Percentiles rank a stretch among this genome's conserved stretches.
phyloP scores from a whole-genome alignment of 768 basidiomycete species.

The Hypholoma sublateritium region DNA sequence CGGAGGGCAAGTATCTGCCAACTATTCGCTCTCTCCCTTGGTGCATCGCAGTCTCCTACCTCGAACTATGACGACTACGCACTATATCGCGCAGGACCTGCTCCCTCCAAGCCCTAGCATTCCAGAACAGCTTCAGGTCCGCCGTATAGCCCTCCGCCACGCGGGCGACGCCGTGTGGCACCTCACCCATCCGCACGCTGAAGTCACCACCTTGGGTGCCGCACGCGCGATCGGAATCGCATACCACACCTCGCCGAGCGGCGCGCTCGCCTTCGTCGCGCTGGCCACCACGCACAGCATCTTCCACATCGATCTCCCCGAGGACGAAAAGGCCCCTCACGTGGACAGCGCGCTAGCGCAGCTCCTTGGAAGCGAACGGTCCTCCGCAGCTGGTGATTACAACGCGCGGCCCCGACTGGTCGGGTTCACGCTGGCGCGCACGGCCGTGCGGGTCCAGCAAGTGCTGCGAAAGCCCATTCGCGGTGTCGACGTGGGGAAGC shows the following conservation, averaged over 20 bases:
- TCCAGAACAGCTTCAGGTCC: constrained; percentile 5
- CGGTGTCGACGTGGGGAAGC: constrained; percentile 38
- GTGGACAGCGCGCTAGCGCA: background rate
- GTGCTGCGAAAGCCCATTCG: constrained; percentile 25
- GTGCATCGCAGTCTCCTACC: too few relatives aligned
- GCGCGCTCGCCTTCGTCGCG: constrained; percentile 13
- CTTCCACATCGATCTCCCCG: constrained; percentile 3
- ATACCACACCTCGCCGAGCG: constrained; percentile 7
- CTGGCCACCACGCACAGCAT: constrained; percentile 6
- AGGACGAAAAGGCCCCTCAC: background rate
- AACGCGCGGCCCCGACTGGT: constrained; percentile 19
- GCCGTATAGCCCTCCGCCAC: background rate
- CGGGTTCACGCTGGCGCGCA: constrained; percentile 36
- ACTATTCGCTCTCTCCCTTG: too few relatives aligned
- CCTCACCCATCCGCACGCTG: background rate
- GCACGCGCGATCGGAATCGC: constrained; percentile 6
- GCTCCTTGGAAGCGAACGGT: background rate
- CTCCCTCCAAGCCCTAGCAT: background rate
- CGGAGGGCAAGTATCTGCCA: too few relatives aligned
- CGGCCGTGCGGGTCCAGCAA: constrained; percentile 30
- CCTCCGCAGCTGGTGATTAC: background rate
- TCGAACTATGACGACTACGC: background rate
- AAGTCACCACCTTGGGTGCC: too few relatives aligned
- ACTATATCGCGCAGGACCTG: constrained; percentile 5
- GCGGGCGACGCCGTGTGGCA: constrained; percentile 10